Conservation (phyloP, 495 filamentous ascomycete genomes). For the Cetradonia linearis region DNA sequence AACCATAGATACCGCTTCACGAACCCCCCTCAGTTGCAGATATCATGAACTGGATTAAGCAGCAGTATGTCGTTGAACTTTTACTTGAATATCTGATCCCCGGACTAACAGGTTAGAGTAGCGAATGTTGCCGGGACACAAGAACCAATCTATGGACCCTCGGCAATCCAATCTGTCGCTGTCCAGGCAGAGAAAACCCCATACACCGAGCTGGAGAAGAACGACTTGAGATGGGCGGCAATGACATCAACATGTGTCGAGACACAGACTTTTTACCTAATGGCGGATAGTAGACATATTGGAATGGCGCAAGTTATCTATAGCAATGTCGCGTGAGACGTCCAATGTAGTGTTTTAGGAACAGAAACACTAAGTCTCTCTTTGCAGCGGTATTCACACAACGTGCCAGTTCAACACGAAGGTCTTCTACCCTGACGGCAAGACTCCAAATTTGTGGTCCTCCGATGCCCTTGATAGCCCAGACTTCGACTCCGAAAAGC, state of each 20-base stretch:
- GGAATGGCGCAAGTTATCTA: conserved; percentile 88
- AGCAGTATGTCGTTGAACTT: conserved; percentile 43
- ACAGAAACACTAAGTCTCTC: background rate
- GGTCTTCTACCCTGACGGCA: conserved; percentile 68
- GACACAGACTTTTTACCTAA: conserved; percentile 92
- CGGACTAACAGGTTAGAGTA: conserved; percentile 44
- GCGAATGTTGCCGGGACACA: conserved; percentile 88
- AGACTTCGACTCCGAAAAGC: conserved; percentile 75
- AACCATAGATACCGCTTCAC: background rate
- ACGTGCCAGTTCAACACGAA: conserved; percentile 89
- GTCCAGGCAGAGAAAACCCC: conserved; percentile 67
- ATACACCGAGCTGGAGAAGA: conserved; percentile 66
- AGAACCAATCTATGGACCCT: conserved; percentile 91
- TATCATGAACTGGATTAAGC: conserved; percentile 61
- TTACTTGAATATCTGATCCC: no score
- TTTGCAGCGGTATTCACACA: conserved; percentile 67
- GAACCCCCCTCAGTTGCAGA: background rate
- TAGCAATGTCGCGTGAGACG: conserved; percentile 86
- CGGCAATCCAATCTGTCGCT: conserved; percentile 75
- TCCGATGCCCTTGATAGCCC: conserved; percentile 64
- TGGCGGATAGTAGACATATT: conserved; percentile 63
- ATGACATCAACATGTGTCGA: conserved; percentile 83
- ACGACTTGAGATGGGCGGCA: conserved; percentile 71
- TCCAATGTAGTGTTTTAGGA: background rate
- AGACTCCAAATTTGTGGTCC: conserved; percentile 62